Evolutionary conservation across 768 basidiomycete species (phyloP).

Genomic region (Cystobasidiopsis lactophilus): DNA sequence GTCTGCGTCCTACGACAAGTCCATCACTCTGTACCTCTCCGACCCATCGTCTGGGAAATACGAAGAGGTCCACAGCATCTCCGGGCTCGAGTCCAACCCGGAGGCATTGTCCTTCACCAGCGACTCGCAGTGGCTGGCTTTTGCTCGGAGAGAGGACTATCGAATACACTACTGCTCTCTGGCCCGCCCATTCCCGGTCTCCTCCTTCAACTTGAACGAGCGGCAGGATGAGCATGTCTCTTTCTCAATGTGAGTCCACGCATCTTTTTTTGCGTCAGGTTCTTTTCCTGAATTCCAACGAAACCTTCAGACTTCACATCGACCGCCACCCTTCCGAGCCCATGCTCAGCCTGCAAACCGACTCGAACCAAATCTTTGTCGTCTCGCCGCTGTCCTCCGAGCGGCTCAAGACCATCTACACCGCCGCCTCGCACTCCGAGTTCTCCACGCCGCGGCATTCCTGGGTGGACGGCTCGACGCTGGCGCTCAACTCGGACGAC

Average conservation of each 20-base stretch:
- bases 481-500: constrained; percentile 21
- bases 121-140: constrained; percentile 7
- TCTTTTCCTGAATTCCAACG: constrained; percentile 1
- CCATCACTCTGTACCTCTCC: background rate
- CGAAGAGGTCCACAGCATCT: background rate
- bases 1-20: background rate
- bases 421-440: constrained; percentile 13
- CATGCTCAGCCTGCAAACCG: constrained; percentile 18
- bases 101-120: constrained; percentile 20
- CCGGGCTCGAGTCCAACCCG: constrained; percentile 13
- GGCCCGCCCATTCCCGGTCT: constrained; percentile 5
- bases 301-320: too few species aligned
- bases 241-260: constrained; percentile 18
- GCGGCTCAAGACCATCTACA: constrained; percentile 15
- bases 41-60: background rate
- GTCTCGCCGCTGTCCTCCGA: constrained; percentile 18
- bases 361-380: constrained; percentile 19
- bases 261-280: too few species aligned
- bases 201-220: constrained; percentile 19
- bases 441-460: constrained; percentile 18
- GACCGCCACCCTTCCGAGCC: constrained; percentile 13
- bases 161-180: constrained; percentile 18
- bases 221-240: constrained; percentile 18
- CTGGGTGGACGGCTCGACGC: constrained; percentile 17
- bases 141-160: constrained; percentile 17